Base-by-base conservation (phyloP, 2,329 filamentous ascomycete species). In the Tothia fuscella region DNA sequence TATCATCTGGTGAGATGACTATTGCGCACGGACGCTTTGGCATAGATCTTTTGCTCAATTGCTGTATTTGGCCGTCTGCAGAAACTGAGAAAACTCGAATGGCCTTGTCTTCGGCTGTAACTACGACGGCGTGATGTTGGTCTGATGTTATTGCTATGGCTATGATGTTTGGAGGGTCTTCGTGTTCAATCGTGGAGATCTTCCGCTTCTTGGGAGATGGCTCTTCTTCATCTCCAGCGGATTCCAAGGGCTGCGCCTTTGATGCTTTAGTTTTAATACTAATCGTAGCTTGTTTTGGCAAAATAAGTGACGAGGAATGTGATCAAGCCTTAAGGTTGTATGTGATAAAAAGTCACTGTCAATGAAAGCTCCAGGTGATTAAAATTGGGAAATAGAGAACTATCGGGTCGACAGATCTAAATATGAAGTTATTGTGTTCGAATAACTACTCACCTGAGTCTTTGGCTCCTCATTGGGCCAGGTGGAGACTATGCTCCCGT, bases 41-140 rank as follows among this genome's bases (percentile, higher is more conserved):
- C 82, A 96, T 93, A 45, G 64, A 65, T 60, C 86, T 76, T 58
- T 78, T 71, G 58, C 81, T 93, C 44, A 86, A 56, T 54, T 85
- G 71, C 22, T 67, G 65, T 21, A 95, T 61, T 3, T 61, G 62
- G 1, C 79, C 82, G 40, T 72, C 61, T 2, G 69, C 63, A 22
- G 76, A 70, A 45, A 88, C 68, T 49, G 76, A 68, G 56, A 96
- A 84, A 0, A 95, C 84, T 58, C 84, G 83, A 30, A 98, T 71
- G 38, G 74, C 78, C 65, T 98, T 98, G 66, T 96, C 91, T 53
- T 93, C 85, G n/a, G 76, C 80, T 6, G 87, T 93, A 22, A 93
- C 75, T 17, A 78, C 82, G 31, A 94, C 66, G 16, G 93, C 58
- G 61, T 93, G 68, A 31, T 72, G 68, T 12, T 78, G 75, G 49